Evolutionary conservation across 495 filamentous ascomycete genomes (phyloP).

Genomic region (Penicillium desertorum): DNA sequence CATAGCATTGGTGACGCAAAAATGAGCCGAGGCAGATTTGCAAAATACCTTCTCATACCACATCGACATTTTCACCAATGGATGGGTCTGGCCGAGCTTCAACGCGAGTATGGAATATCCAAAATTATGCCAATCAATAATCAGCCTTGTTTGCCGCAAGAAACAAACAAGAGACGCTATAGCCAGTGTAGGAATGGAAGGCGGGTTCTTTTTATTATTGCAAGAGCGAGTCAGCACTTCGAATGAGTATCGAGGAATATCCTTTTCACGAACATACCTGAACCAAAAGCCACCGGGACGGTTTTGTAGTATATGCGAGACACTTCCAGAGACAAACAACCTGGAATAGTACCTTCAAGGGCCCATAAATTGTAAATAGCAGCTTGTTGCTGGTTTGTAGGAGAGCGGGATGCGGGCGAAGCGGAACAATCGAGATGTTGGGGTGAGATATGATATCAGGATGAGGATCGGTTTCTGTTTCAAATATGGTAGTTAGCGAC

Average conservation of each 20-base stretch:
- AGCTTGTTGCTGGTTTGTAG: constrained; percentile 67
- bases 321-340: constrained; percentile 63
- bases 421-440: constrained; percentile 63
- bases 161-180: constrained; percentile 70
- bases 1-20: constrained; percentile 92
- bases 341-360: constrained; percentile 86
- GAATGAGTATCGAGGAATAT: not conserved
- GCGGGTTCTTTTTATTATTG: constrained; percentile 68
- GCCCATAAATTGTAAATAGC: constrained; percentile 77
- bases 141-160: constrained; percentile 74
- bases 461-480: constrained; percentile 65
- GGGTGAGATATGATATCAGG: constrained; percentile 67
- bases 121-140: constrained; percentile 99
- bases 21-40: constrained; percentile 65
- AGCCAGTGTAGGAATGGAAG: constrained; percentile 85
- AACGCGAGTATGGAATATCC: constrained; percentile 90
- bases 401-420: constrained; percentile 59
- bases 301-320: constrained; percentile 69
- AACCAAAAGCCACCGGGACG: constrained; percentile 78
- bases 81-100: constrained; percentile 61
- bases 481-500: not conserved
- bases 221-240: constrained; percentile 17
- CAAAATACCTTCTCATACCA: constrained; percentile 74
- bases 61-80: constrained; percentile 70
- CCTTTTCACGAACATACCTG: constrained; percentile 47